A percentile compares a stretch with the other conserved stretches of the same genome.
These are phyloP conservation scores for Debaryomyces coudertii DNA, from an alignment of 1,139 yeast genomes.

Conservation along the genomic window DNA sequence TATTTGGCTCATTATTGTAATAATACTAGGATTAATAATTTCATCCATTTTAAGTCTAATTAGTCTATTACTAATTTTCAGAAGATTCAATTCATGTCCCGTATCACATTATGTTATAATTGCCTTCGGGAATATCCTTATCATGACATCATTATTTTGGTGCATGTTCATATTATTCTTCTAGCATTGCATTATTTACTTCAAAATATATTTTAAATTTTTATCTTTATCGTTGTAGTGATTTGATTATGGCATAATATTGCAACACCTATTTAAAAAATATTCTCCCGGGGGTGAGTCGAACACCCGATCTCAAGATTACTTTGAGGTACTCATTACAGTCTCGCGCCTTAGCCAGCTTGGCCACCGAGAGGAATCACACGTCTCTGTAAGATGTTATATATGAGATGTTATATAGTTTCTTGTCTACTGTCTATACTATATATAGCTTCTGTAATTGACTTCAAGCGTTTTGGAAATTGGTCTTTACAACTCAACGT, in stretches of 20 bases:
- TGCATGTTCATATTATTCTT: slow-evolving; percentile 4
- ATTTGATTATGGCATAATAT: no score
- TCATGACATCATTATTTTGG: slow-evolving; percentile 6
- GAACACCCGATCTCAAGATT: slow-evolving; percentile 85
- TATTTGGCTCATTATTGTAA: slow-evolving; percentile 36
- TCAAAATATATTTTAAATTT: not conserved
- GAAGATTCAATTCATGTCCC: slow-evolving; percentile 33
- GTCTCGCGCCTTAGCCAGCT: slow-evolving; percentile 85
- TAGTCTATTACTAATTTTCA: slow-evolving; percentile 35
- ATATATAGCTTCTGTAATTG: no score
- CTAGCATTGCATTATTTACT: not conserved
- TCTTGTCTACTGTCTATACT: no score
- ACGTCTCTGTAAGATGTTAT: not conserved
- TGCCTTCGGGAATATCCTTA: not conserved
- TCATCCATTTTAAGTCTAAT: slow-evolving; percentile 38
- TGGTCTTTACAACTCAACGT: no score
- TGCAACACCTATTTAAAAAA: slow-evolving; percentile 23
- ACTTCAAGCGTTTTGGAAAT: not conserved
- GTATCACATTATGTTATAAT: slow-evolving; percentile 21
- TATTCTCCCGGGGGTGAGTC: slow-evolving; percentile 81
- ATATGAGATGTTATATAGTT: no score
- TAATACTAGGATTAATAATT: slow-evolving; percentile 37
- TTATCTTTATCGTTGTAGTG: not conserved
- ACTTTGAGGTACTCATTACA: slow-evolving; percentile 58
- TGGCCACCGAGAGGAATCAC: slow-evolving; percentile 65